Percentiles rank a stretch among this genome's conserved stretches.
Evolutionary conservation across 805 yeast genomes (phyloP).

Genomic region (Suhomyces prunicola): DNA sequence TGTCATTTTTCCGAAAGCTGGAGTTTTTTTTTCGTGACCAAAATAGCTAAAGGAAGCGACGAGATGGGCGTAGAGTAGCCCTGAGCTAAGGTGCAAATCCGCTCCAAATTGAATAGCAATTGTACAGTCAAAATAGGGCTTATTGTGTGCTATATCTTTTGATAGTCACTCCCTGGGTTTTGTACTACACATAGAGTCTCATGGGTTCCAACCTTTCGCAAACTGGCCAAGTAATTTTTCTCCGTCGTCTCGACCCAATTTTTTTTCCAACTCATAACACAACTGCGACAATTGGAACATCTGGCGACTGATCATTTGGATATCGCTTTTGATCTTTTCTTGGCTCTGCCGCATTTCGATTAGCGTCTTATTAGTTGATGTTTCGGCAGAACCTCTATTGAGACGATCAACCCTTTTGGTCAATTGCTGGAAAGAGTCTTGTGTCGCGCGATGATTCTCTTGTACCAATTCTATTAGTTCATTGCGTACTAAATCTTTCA

Average conservation of each 20-base stretch:
- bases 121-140: neutral
- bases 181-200: neutral
- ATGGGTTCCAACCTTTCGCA: neutral
- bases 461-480: neutral
- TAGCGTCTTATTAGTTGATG: neutral
- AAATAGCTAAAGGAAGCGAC: neutral
- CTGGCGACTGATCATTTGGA: neutral
- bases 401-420: neutral
- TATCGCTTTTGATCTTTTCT: neutral
- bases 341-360: neutral
- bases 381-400: neutral
- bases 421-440: neutral
- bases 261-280: neutral
- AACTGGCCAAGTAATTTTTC: neutral
- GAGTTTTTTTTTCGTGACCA: neutral
- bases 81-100: neutral
- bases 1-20: neutral
- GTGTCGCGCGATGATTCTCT: neutral
- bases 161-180: neutral
- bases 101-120: neutral
- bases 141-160: neutral
- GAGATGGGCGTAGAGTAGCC: neutral
- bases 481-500: constrained; percentile 14
- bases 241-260: neutral
- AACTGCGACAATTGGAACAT: neutral